Conservation (phyloP, 1,284 basidiomycete genomes). For the Violaceomyces palustris region DNA sequence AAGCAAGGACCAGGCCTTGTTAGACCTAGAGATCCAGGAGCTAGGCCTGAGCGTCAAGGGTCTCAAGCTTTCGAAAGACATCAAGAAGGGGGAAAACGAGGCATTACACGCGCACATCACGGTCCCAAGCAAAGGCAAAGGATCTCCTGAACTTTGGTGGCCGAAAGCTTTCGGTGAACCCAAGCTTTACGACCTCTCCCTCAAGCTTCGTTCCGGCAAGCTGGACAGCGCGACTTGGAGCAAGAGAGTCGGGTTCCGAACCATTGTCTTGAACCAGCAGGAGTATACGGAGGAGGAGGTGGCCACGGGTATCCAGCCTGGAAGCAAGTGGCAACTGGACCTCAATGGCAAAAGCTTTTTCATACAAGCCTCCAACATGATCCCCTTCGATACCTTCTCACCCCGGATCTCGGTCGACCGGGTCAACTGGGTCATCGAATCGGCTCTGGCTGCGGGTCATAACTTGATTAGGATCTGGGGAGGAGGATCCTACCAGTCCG, state of each 20-base stretch:
- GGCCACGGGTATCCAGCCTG: conserved; percentile 12
- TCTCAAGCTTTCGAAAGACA: conserved; percentile 5
- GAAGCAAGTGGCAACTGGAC: conserved; percentile 27
- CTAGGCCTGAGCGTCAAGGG: conserved; percentile 6
- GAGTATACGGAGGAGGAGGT: conserved; percentile 12
- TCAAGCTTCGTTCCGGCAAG: conserved; percentile 11
- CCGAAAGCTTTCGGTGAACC: conserved; percentile 26
- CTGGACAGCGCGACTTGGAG: conserved; percentile 6
- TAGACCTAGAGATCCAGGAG: conserved; percentile 6
- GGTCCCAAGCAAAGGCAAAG: conserved; percentile 9
- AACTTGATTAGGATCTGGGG: conserved; percentile 44
- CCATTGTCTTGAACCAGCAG: conserved; percentile 30
- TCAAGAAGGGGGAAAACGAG: conserved; percentile 8
- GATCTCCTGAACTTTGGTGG: conserved; percentile 36
- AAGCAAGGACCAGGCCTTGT: not conserved
- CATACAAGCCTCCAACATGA: conserved; percentile 31
- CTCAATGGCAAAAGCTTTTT: conserved; percentile 30
- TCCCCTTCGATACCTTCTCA: conserved; percentile 22
- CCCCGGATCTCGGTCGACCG: conserved; percentile 13
- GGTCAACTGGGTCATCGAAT: conserved; percentile 25
- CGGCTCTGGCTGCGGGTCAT: conserved; percentile 12
- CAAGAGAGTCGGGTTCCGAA: conserved; percentile 33
- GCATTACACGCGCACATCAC: conserved; percentile 14
- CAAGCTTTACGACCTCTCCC: conserved; percentile 17
- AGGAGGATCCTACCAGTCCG: conserved; percentile 32